Evolutionary conservation across 2,329 filamentous ascomycete species (phyloP), one percentile per base, ranked within the genome.

Genomic region (Daldinia sp.): DNA sequence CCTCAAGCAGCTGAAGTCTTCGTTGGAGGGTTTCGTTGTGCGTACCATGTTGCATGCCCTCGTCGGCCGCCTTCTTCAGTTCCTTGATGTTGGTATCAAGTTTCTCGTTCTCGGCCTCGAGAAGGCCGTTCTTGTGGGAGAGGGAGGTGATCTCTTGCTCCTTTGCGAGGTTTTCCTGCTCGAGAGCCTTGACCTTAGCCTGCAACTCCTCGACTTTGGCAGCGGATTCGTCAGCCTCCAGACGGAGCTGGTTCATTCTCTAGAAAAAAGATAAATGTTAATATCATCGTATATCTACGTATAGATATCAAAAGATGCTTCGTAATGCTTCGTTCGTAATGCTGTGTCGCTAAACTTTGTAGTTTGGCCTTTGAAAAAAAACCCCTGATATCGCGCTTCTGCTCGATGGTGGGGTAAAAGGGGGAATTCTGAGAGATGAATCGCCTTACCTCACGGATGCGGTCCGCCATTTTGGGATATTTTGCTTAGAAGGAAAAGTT

Each of bases 111-210:
- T 98, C 94, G 71, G 82, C 77, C 85, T 98, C 96, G 68, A 98
- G 91, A 69, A 97, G 87, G 78, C 90, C 89, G 85, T 97, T 98
- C 87, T 95, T 97, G 91, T 98, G 95, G 80, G 92, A 90, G 78
- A 98, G 89, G 60, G 96, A 98, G 74, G 93, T 97, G 82, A 98
- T 97, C 82, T 98, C 95, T 84, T 98, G 94, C 86, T 98, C 96
- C 87, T 98, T 98, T 80, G 92, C 87, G 71, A 97, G 88, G 82
- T 94, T 97, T 86, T 98, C 95, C 83, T 97, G 92, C 85, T 99
- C 94, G 72, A 98, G 88, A 61, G 84, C 82, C 88, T 98, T 98
- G 85, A 98, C 88, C 85, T 93, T 94, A 77, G 83, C 74, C 85
- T 96, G 90, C 74, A 97, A 89, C 84, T 98, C 95, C 80, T 98